Evolutionary conservation across 2,329 filamentous ascomycete species (phyloP).

Genomic region (Achaetomium macrosporum): DNA sequence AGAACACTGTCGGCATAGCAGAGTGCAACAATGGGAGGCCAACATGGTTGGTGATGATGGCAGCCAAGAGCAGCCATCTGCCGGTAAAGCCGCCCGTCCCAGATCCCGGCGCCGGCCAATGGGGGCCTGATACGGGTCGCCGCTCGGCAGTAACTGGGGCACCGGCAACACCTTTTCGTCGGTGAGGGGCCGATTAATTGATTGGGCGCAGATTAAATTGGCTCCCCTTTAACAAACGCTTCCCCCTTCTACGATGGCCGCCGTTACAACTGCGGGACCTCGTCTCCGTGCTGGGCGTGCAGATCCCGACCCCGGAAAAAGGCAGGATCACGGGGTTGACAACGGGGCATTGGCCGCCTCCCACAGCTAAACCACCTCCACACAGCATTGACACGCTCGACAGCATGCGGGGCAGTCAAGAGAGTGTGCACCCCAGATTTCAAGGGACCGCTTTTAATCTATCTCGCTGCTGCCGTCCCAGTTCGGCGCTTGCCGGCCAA

Average conservation of each 20-base stretch:
- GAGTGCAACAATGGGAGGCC: background rate
- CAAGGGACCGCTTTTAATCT: conserved; percentile 14
- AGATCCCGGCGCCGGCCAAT: conserved; percentile 12
- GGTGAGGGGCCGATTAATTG: conserved; percentile 19
- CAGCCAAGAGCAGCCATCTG: conserved; percentile 14
- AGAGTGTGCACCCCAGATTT: conserved; percentile 17
- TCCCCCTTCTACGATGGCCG: too few species aligned
- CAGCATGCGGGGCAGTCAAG: background rate
- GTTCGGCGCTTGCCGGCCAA: conserved; percentile 2
- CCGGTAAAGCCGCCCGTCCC: conserved; percentile 7
- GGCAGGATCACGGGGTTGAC: conserved; percentile 3
- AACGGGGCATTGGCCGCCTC: background rate
- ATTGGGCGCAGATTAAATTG: conserved; percentile 9
- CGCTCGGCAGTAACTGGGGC: conserved; percentile 12
- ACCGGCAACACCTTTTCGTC: conserved; percentile 2
- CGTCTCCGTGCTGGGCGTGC: conserved; percentile 15
- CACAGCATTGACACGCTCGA: background rate
- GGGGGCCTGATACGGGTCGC: background rate
- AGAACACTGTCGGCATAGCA: background rate
- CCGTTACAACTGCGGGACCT: conserved; percentile 17
- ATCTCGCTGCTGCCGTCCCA: conserved; percentile 12
- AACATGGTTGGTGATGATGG: background rate
- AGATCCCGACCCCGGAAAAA: conserved; percentile 17
- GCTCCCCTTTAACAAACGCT: background rate
- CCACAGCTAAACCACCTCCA: too few species aligned